A percentile compares a stretch with the other conserved stretches of the same genome.
phyloP scores from a whole-genome alignment of 1,284 basidiomycete species.

The Ganoderma lucidum region DNA sequence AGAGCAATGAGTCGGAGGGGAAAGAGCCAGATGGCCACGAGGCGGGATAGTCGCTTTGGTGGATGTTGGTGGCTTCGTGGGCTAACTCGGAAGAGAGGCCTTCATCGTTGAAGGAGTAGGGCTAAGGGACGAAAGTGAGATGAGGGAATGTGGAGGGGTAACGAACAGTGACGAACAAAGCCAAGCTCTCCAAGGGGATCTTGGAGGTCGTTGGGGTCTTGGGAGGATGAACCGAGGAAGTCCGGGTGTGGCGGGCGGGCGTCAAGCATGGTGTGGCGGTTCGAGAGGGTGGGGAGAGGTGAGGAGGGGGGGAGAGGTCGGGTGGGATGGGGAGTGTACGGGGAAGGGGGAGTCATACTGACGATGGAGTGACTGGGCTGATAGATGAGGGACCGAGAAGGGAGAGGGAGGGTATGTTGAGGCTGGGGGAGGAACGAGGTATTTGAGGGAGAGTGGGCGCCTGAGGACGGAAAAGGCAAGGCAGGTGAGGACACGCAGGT shows the following conservation, averaged over 20 bases:
- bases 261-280: constrained; percentile 12
- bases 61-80: neutral
- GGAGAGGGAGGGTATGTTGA: neutral
- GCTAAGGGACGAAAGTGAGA: neutral
- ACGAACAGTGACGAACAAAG: constrained; percentile 8
- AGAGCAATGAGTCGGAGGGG: constrained; percentile 10
- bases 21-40: constrained; percentile 13
- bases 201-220: constrained; percentile 20
- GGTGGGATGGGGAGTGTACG: constrained; percentile 4
- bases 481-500: neutral
- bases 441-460: constrained; percentile 18
- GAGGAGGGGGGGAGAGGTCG: constrained; percentile 5
- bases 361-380: neutral
- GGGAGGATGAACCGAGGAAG: constrained; percentile 20
- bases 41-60: neutral
- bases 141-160: neutral
- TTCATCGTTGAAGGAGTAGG: constrained; percentile 4
- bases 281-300: constrained; percentile 13
- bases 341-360: constrained; percentile 4
- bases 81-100: constrained; percentile 1
- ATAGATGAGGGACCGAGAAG: constrained; percentile 7
- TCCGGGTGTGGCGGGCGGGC: constrained; percentile 15
- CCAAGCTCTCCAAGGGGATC: constrained; percentile 11
- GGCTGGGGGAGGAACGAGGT: constrained; percentile 5
- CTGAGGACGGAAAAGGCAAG: constrained; percentile 18